phyloP scores from a whole-genome alignment of 768 basidiomycete species.

The Leccinum olivaceopallidum region DNA sequence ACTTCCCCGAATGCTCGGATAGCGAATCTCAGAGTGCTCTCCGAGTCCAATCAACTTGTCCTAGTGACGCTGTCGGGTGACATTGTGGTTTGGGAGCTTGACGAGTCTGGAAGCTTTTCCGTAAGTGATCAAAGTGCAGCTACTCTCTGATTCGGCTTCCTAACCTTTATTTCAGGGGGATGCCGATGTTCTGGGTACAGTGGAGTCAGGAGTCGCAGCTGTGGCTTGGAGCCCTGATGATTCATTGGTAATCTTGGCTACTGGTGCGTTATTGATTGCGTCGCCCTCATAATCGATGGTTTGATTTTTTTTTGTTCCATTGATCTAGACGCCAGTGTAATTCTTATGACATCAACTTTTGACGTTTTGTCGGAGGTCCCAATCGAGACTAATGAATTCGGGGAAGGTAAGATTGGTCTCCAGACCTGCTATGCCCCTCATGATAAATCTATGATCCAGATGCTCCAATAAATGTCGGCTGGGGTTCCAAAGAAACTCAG shows the following conservation, averaged over 20 bases:
- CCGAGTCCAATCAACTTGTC: constrained; percentile 68
- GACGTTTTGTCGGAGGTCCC: constrained; percentile 83
- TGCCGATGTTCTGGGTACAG: constrained; percentile 78
- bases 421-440: background rate
- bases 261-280: constrained; percentile 47
- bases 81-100: constrained; percentile 66
- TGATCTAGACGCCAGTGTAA: constrained; percentile 72
- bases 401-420: constrained; percentile 55
- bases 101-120: constrained; percentile 42
- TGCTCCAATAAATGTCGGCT: constrained; percentile 92
- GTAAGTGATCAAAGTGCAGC: constrained; percentile 36
- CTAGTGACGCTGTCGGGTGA: constrained; percentile 79
- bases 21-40: constrained; percentile 64
- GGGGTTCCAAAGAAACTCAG: constrained; percentile 96
- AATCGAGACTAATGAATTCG: constrained; percentile 75
- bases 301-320: background rate
- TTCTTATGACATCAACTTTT: constrained; percentile 87
- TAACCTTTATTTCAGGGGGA: constrained; percentile 22
- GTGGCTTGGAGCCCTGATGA: constrained; percentile 95
- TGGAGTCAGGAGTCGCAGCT: constrained; percentile 80
- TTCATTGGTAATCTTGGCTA: constrained; percentile 77
- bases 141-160: background rate
- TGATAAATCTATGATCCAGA: constrained; percentile 45
- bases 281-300: background rate
- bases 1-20: constrained; percentile 41